Percentiles rank a stretch among this genome's conserved stretches.
Conservation (phyloP, 805 yeast species). For the Candida insectorum region DNA sequence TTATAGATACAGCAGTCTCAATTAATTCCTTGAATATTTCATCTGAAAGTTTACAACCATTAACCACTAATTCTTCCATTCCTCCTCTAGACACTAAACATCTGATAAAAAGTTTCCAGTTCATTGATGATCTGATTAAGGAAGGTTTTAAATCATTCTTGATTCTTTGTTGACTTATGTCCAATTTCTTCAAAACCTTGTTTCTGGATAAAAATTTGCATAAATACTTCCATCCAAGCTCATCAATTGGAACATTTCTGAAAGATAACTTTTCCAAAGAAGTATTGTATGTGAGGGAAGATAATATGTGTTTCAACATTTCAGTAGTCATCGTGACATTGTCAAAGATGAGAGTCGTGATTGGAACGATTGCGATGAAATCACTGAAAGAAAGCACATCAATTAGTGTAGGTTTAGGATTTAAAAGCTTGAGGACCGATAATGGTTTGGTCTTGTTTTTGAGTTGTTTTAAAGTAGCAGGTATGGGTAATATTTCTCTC, state of each 20-base stretch:
- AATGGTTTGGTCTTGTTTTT: conserved; percentile 49
- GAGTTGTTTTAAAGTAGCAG: conserved; percentile 67
- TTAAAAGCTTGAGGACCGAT: conserved; percentile 52
- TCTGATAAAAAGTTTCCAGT: conserved; percentile 50
- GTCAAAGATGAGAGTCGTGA: conserved; percentile 54
- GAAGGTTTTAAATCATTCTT: conserved; percentile 41
- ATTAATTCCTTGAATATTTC: conserved; percentile 40
- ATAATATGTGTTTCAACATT: conserved; percentile 49
- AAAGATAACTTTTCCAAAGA: conserved; percentile 50
- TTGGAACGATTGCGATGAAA: conserved; percentile 53
- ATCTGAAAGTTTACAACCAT: conserved; percentile 51
- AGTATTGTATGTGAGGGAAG: conserved; percentile 42
- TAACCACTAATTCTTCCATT: conserved; percentile 54
- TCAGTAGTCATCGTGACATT: conserved; percentile 53
- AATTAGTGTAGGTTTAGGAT: conserved; percentile 57
- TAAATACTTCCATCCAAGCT: conserved; percentile 47
- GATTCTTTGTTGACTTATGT: conserved; percentile 54
- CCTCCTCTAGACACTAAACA: conserved; percentile 47
- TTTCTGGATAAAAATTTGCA: conserved; percentile 48
- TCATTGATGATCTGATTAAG: conserved; percentile 43
- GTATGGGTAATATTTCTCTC: conserved; percentile 87
- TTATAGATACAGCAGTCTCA: conserved; percentile 34
- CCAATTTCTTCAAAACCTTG: conserved; percentile 45
- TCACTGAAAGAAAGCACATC: conserved; percentile 57
- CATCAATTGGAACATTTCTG: conserved; percentile 54